Evolutionary conservation across 1,284 basidiomycete genomes (phyloP), one percentile per base, ranked within the genome.

Genomic region (Melanopsichium pennsylvanicum): DNA sequence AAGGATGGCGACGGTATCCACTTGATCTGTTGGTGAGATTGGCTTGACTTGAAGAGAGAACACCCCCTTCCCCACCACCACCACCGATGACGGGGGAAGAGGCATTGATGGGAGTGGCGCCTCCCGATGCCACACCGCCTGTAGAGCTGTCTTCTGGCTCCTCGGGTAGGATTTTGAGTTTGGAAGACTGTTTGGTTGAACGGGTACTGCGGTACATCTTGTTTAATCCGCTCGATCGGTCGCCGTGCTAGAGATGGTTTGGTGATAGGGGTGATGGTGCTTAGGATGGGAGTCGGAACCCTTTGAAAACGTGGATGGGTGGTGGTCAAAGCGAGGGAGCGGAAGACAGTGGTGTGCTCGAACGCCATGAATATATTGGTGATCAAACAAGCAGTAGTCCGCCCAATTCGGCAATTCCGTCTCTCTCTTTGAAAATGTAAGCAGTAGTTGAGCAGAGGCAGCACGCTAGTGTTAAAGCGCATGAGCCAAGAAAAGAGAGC

Each of bases 161-260:
- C 71, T 94, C 92, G 36, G 93, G 93, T 16, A 97, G 86, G 34
- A 96, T 92, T 82, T 96, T 95, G 76, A 96, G 87, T 81, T 95
- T 95, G 56, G 88, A 86, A 5, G 89, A 88, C 19, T 88, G 86
- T 80, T 96, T 96, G 1, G 93, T 93, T n/a, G 92, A 84, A 36
- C 73, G 51, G 38, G 45, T 68, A 33, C 64, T 68, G 52, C 64
- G 64, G 21, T 68, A 68, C 64, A 68, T 68, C 10, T 13, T 57
- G 25, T 33, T 9, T 9, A 18, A 13, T 23, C 13, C 27, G 8
- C 27, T 29, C 27, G 27, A 29, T 29, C 13, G 7, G 27, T 29
- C 16, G 11, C 12, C 10, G 10, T 18, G 12, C 9, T 22, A 6
- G 13, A 39, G 13, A 16, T 39, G 38, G 13, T n/a, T 15, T 16